phyloP scores from a whole-genome alignment of 305 asterid species.

The Fraxinus sp. region DNA sequence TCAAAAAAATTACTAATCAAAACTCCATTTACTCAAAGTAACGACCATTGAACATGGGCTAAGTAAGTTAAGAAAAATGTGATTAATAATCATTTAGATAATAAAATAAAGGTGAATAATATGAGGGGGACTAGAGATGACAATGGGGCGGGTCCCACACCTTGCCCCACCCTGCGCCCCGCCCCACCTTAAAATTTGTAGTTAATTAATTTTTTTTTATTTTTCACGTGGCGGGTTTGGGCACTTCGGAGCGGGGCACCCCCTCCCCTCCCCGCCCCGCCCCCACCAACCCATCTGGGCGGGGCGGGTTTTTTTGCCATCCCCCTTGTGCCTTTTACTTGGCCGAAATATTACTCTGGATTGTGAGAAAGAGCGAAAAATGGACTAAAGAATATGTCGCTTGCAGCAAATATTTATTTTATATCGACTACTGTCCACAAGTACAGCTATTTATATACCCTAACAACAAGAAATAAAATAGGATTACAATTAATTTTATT shows the following conservation, averaged over 20 bases:
- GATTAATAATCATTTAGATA: not conserved
- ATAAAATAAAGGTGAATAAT: not conserved
- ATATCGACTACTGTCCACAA: not conserved
- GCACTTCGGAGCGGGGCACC: too few relatives aligned
- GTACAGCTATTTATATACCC: conserved; percentile 1
- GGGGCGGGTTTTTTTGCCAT: too few relatives aligned
- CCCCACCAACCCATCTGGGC: too few relatives aligned
- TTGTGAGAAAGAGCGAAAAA: not conserved
- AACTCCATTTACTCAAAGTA: too few relatives aligned
- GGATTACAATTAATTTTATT: not conserved
- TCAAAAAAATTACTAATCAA: too few relatives aligned
- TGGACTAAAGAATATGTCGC: conserved; percentile 15
- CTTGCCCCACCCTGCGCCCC: too few relatives aligned
- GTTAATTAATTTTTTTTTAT: too few relatives aligned
- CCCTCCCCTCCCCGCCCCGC: too few relatives aligned
- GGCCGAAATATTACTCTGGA: not conserved
- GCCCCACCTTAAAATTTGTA: too few relatives aligned
- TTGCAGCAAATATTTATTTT: not conserved
- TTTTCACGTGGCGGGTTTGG: too few relatives aligned
- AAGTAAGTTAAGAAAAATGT: not conserved
- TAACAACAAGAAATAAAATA: not conserved
- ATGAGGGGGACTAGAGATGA: not conserved
- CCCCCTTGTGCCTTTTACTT: not conserved
- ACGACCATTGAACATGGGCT: too few relatives aligned
- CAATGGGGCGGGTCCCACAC: too few relatives aligned